Evolutionary conservation across 2,329 filamentous ascomycete species (phyloP).

Genomic region (Hypoxylon rubiginosum): DNA sequence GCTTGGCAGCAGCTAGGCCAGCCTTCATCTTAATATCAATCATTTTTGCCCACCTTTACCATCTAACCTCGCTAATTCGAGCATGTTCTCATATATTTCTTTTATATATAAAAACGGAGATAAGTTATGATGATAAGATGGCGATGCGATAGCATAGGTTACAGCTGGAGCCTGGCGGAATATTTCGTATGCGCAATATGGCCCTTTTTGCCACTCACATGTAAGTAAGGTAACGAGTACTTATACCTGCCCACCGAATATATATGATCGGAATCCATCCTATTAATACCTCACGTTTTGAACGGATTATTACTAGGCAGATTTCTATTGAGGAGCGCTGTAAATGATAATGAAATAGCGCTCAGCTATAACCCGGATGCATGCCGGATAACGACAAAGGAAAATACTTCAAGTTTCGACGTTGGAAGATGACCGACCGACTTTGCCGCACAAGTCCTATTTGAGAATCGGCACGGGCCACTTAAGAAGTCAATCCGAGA

Average conservation of each 20-base stretch:
- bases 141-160: slow-evolving; percentile 11
- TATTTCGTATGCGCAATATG: slow-evolving; percentile 21
- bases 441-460: slow-evolving; percentile 21
- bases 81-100: slow-evolving; percentile 4
- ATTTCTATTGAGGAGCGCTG: not conserved
- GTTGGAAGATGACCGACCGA: slow-evolving; percentile 38
- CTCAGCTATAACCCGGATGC: not conserved
- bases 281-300: not conserved
- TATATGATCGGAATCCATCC: too few relatives aligned
- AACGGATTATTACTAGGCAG: not conserved
- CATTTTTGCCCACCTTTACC: slow-evolving; percentile 11
- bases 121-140: slow-evolving; percentile 6
- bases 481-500: slow-evolving; percentile 30
- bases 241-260: too few relatives aligned
- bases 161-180: slow-evolving; percentile 10
- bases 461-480: slow-evolving; percentile 41
- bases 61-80: slow-evolving; percentile 16
- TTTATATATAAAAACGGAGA: slow-evolving; percentile 9
- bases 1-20: slow-evolving; percentile 28
- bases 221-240: not conserved
- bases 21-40: slow-evolving; percentile 21
- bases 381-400: not conserved
- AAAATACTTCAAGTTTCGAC: slow-evolving; percentile 27
- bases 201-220: slow-evolving; percentile 31
- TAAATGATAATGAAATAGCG: not conserved